These are phyloP conservation scores for Chlorencoelia australis DNA, from an alignment of 2,329 filamentous ascomycete species.

Conservation along the genomic window DNA sequence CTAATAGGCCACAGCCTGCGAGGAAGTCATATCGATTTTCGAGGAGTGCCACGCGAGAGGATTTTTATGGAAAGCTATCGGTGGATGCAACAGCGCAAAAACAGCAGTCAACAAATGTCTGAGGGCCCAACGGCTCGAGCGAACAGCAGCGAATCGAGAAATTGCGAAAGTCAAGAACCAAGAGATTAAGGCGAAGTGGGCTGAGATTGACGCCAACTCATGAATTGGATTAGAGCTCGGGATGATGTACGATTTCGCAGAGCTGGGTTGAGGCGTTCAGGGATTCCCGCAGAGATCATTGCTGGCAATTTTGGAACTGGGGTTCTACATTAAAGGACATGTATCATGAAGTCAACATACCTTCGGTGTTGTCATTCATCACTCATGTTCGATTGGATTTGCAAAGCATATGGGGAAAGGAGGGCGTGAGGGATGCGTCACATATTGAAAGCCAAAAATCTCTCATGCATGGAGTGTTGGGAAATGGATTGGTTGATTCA, in stretches of 20 bases:
- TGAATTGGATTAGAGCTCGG: conserved; percentile 29
- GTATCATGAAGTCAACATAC: too few species aligned
- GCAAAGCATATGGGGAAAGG: too few species aligned
- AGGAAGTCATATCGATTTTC: conserved; percentile 85
- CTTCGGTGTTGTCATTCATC: too few species aligned
- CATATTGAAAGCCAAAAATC: too few species aligned
- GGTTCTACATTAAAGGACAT: too few species aligned
- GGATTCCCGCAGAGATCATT: too few species aligned
- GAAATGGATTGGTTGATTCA: too few species aligned
- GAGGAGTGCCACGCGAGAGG: conserved; percentile 91
- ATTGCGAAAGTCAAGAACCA: conserved; percentile 58
- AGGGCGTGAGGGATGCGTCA: too few species aligned
- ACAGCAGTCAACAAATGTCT: conserved; percentile 76
- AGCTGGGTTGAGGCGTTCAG: neutral
- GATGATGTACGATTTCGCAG: conserved; percentile 32
- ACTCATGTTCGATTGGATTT: too few species aligned
- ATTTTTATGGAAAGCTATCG: conserved; percentile 84
- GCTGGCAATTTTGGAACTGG: too few species aligned
- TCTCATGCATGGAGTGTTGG: too few species aligned
- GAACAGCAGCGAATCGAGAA: conserved; percentile 68
- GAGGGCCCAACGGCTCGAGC: conserved; percentile 66
- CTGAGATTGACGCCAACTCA: conserved; percentile 64
- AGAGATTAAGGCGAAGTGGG: conserved; percentile 68
- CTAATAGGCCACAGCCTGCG: conserved; percentile 57
- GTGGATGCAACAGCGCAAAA: conserved; percentile 85